Conservation (phyloP, 2,329 filamentous ascomycete genomes). For the Pestalotiopsis sp. region DNA sequence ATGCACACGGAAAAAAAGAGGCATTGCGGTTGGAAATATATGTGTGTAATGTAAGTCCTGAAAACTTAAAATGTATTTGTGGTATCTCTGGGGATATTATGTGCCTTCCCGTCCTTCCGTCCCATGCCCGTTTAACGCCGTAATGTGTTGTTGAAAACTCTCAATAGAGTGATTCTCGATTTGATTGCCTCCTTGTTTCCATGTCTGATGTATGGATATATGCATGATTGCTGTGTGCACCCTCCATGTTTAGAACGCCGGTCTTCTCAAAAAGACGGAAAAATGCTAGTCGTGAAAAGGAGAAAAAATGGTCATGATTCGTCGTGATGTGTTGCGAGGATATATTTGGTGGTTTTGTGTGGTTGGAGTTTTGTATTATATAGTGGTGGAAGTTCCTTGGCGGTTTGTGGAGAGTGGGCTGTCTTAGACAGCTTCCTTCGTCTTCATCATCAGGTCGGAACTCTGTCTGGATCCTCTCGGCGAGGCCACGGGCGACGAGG, state of each 20-base stretch:
- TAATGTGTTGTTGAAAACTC: neutral
- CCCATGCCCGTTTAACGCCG: neutral
- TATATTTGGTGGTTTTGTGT: neutral
- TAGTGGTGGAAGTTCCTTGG: neutral
- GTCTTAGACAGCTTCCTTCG: constrained; percentile 1
- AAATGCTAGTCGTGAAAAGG: neutral
- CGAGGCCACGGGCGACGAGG: constrained; percentile 5
- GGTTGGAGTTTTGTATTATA: neutral
- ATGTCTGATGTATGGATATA: neutral
- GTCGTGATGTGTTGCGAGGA: neutral
- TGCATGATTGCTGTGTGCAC: neutral
- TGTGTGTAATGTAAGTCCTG: neutral
- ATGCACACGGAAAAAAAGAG: neutral
- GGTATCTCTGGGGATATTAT: neutral
- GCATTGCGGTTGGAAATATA: neutral
- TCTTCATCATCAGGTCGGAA: constrained; percentile 2
- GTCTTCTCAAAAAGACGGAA: neutral
- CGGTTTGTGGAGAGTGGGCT: neutral
- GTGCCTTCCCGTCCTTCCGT: neutral
- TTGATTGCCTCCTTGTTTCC: neutral
- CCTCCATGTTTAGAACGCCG: neutral
- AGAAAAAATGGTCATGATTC: neutral
- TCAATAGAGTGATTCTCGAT: neutral
- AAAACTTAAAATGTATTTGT: neutral
- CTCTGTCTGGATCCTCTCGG: constrained; percentile 6